A percentile compares a stretch with the other conserved stretches of the same genome.
phyloP scores from a whole-genome alignment of 2,329 filamentous ascomycete genomes.

The Colletotrichum sidae region DNA sequence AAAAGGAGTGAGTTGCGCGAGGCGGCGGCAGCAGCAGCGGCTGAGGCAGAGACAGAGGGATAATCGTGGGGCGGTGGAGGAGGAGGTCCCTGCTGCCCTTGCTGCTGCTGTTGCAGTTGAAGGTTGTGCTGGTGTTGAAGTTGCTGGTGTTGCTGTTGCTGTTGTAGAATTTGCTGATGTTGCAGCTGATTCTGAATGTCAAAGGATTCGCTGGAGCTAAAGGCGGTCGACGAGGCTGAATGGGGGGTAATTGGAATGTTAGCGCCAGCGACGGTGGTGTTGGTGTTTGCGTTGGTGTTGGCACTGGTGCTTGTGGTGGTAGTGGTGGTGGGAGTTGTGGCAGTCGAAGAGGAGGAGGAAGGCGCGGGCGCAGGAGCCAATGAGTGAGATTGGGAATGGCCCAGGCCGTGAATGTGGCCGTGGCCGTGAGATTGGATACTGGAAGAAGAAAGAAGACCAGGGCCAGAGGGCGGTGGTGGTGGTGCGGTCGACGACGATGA shows the following conservation, averaged over 20 bases:
- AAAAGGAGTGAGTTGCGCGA: constrained; percentile 45
- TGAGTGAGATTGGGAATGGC: constrained; percentile 27
- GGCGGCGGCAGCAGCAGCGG: constrained; percentile 44
- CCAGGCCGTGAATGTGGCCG: constrained; percentile 25
- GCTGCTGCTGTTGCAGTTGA: constrained; percentile 46
- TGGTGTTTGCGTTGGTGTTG: constrained; percentile 37
- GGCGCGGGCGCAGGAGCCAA: constrained; percentile 37
- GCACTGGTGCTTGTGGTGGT: no score
- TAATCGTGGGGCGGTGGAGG: constrained; percentile 40
- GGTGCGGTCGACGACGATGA: constrained; percentile 38
- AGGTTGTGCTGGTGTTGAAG: constrained; percentile 42
- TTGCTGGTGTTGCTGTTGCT: constrained; percentile 25
- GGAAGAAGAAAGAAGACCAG: constrained; percentile 10
- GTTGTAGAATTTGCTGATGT: constrained; percentile 40
- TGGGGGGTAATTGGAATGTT: constrained; percentile 48
- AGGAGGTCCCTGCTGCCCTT: constrained; percentile 45
- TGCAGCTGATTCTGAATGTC: constrained; percentile 44
- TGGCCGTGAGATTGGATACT: constrained; percentile 8
- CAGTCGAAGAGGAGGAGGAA: constrained; percentile 32
- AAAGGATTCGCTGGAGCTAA: constrained; percentile 62
- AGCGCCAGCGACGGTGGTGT: constrained; percentile 41
- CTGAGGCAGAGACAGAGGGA: constrained; percentile 45
- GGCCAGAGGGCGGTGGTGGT: constrained; percentile 9
- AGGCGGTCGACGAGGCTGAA: constrained; percentile 60
- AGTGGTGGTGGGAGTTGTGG: constrained; percentile 41